Evolutionary conservation across 495 filamentous ascomycete species (phyloP), one percentile per base, ranked within the genome.

Genomic region (Penicillium coffeae): DNA sequence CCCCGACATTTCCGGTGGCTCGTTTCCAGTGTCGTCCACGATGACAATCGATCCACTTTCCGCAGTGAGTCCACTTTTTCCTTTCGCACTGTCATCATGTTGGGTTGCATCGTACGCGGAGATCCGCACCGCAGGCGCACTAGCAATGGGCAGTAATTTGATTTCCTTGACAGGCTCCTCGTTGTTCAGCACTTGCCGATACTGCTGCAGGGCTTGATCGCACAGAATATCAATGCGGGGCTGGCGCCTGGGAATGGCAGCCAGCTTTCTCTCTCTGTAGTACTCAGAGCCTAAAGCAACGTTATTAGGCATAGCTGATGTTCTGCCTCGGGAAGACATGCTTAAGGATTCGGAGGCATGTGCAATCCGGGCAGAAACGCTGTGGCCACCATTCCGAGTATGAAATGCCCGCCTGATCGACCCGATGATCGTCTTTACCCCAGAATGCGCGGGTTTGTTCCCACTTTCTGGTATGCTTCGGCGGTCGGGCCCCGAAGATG

Each of bases 11-110:
- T 58, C 34, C 21, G 66, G 65, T 21, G 67, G 53, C 18, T 68
- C 62, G 18, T 71, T 56, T 5, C 71, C 70, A 21, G 71, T 73
- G 38, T 70, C 72, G 63, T 96, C 87, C 13, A 95, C 82, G 55
- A 96, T 93, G 21, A 94, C 80, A 52, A 96, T 93, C 0, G 89
- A 94, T 52, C 87, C 80, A 65, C 88, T 94, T 6, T 88, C 88
- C 32, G 73, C 76, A 0, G 89, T 92, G 25, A 94, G 72, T 21
- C 75, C 82, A 54, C 82, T 86, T 35, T 71, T 63, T 1, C 68
- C 55, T 41, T 78, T 72, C 15, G 53, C 46, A 13, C 34, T 25
- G 6, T 48, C 44, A 2, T 50, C 39, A 9, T 43, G 22, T 1
- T 55, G 42, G 8, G 32, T 20, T 32, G 37, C 12, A 14, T 43